phyloP scores from a whole-genome alignment of 2,329 filamentous ascomycete species.

The Neonectria ditissima region DNA sequence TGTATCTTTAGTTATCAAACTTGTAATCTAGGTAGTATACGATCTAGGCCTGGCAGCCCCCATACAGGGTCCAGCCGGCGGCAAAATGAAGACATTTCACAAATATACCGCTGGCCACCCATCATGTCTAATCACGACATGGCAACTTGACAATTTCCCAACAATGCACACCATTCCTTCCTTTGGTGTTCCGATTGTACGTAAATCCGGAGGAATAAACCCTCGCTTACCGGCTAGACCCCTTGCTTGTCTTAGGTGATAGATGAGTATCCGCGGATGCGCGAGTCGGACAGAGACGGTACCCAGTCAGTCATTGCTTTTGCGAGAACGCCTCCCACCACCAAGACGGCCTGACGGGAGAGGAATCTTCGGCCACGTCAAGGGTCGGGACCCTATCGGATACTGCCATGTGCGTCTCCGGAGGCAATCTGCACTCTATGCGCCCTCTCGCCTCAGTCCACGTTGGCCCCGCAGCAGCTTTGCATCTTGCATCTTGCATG shows the following conservation, averaged over 20 bases:
- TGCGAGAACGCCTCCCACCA: neutral
- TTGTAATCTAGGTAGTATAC: conserved; percentile 32
- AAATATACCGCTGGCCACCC: conserved; percentile 3
- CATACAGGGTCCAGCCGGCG: neutral
- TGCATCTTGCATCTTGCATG: neutral
- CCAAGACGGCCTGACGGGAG: neutral
- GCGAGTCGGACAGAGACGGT: neutral
- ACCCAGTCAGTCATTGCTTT: neutral
- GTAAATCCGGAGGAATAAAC: neutral
- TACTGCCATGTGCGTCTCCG: neutral
- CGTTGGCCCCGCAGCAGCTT: neutral
- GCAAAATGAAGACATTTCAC: conserved; percentile 5
- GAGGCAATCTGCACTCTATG: neutral
- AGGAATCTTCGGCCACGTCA: neutral
- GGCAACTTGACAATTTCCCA: neutral
- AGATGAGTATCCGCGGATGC: neutral
- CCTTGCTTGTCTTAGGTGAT: neutral
- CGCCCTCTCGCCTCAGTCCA: neutral
- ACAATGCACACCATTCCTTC: neutral
- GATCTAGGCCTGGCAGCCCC: conserved; percentile 17
- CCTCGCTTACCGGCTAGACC: neutral
- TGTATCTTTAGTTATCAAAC: conserved; percentile 24
- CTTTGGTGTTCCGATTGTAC: neutral
- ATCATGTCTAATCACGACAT: neutral
- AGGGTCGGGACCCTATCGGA: neutral